A percentile compares a stretch with the other conserved stretches of the same genome.
phyloP scores from a whole-genome alignment of 139 green algal species.

The Desmodesmus armatus region DNA sequence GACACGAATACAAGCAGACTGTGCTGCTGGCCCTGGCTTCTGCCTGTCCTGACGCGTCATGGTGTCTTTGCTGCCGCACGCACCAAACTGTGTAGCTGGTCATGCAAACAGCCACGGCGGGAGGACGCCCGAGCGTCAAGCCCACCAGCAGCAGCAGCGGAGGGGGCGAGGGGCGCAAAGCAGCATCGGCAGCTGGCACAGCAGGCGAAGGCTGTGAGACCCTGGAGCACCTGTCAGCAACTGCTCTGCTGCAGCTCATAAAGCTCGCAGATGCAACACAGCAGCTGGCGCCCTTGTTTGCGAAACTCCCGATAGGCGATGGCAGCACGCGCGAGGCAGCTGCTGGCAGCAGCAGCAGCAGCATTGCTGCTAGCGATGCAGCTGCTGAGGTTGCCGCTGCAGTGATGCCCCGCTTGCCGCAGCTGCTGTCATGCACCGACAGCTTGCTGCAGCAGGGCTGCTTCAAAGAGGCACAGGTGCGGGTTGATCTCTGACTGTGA shows the following conservation, averaged over 20 bases:
- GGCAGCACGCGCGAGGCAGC: background rate
- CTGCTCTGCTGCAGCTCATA: conserved; percentile 41
- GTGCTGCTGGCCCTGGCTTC: no score
- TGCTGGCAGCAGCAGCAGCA: background rate
- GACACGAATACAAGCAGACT: no score
- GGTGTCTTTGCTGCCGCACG: no score
- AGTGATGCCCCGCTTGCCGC: conserved; percentile 11
- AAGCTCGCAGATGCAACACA: conserved; percentile 37
- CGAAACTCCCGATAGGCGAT: background rate
- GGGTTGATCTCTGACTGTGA: no score
- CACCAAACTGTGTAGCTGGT: conserved; percentile 24
- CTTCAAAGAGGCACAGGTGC: conserved; percentile 34
- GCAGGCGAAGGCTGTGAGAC: conserved; percentile 34
- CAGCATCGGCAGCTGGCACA: background rate
- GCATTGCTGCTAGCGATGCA: background rate
- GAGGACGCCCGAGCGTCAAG: conserved; percentile 21
- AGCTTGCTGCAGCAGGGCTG: conserved; percentile 20
- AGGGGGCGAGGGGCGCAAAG: conserved; percentile 9
- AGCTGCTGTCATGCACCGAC: conserved; percentile 14
- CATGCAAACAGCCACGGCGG: conserved; percentile 17
- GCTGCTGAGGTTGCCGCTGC: background rate
- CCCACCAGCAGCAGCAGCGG: conserved; percentile 14
- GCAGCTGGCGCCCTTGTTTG: conserved; percentile 43
- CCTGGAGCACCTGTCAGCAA: conserved; percentile 47
- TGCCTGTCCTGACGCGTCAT: no score